Base-by-base conservation (phyloP, 1,139 yeast genomes). In the Lodderomyces metapsilosis region DNA sequence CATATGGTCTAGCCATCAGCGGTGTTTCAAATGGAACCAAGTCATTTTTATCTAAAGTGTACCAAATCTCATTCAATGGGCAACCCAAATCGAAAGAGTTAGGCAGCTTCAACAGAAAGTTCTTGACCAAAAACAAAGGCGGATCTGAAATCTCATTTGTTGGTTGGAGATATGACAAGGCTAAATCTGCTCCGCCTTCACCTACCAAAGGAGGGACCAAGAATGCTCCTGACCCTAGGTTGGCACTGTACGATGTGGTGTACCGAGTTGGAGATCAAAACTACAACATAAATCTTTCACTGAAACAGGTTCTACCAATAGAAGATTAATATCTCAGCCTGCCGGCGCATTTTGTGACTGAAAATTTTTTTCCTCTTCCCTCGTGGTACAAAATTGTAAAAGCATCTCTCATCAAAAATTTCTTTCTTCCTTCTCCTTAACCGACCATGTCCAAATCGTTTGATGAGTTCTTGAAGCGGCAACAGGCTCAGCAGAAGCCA, bases 381-480 rank as follows among this genome's bases (percentile, higher is more conserved):
- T 17, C 22, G 22, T 36, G 22, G 18, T 15, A 11, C 35, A 32
- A 15, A 34, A 24, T n/a, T n/a, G n/a, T n/a, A n/a, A n/a, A n/a
- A n/a, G n/a, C n/a, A n/a, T n/a, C n/a, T n/a, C n/a, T n/a, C n/a
- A n/a, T n/a, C n/a, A n/a, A n/a, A n/a, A n/a, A n/a, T 4, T 25
- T 12, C 15, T 12, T n/a, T 35, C 13, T 24, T 17, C 27, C 13
- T 7, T 9, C 20, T 8, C 17, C 21, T 6, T 5, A 34, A 22
- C 17, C 10, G n/a, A 30, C 9, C n/a, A 56, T 58, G 62, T 58
- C 62, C 31, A 49, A 57, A 48, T 58, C 63, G 15, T 61, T 61
- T 44, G 62, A 61, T 33, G 65, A 60, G 41, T 61, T 61, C 40
- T 40, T 61, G 35, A 60, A 57, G 49, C 56, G 53, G 46, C 64